Base-by-base conservation (phyloP, 2,329 filamentous ascomycete genomes). In the Colletotrichum brevisporum region DNA sequence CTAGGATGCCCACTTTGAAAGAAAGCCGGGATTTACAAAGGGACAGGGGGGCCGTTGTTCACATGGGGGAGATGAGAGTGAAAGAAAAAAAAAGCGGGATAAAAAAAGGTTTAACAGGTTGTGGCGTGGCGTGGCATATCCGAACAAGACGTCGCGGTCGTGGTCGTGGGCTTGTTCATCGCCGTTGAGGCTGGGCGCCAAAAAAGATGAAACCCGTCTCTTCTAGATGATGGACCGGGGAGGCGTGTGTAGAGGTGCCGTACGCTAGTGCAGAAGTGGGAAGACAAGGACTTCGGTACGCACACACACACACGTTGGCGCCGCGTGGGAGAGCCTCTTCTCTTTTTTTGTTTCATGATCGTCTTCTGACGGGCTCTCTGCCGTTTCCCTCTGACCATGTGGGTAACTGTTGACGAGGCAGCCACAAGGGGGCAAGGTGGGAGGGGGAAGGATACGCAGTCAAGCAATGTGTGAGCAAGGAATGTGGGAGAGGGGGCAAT, bases 171-270 rank as follows among this genome's bases (percentile, higher is more conserved):
- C 21, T 36, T 26, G 21, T 61, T 45, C 51, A 9, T 21, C 15
- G 26, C 50, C 59, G 31, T 18, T 61, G 47, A 61, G 51, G 52
- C 41, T 56, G 52, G 60, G 60, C 60, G 60, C 60, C 52, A 61
- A 61, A 60, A 52, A 69, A 69, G 62, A 66, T 66, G 66, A 69
- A 69, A 69, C 66, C 55, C 50, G 62, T 61, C 62, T 69, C 55
- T 52, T 51, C 56, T 66, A 66, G 50, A 69, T 69, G 66, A 66
- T 50, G 52, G 18, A n/a, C n/a, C 27, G 50, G 31, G 47, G 50
- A 21, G 31, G 41, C 36, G 57, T 50, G 36, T 43, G 27, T 43
- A 48, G 8, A 13, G 18, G 18, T 24, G 59, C 12, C 9, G 41
- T 10, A 43, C 41, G 41, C 31, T 36, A 36, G 31, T 36, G 10